Base-by-base conservation (phyloP, 2,329 filamentous ascomycete species). In the Westerdykella sp. region DNA sequence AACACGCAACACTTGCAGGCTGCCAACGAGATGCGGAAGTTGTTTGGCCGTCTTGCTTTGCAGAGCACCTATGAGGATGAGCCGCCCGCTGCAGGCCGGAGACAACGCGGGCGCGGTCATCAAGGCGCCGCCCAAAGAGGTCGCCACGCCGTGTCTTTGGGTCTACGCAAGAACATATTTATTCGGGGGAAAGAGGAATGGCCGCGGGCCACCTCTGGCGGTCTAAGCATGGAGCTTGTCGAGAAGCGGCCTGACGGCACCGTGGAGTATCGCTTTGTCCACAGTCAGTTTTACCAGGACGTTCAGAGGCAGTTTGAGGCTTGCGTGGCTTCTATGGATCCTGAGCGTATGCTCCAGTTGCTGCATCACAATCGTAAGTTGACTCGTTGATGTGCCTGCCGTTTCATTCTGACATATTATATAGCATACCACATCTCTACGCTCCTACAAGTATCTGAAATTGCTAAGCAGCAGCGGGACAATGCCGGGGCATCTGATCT, bases 381-480 rank as follows among this genome's bases (percentile, higher is more conserved):
- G 13, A 2, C 34, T 11, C 37, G 14, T n/a, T 37, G 23, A n/a
- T 12, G 16, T 37, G 16, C 28, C 2, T 11, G 25, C 13, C 13
- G 32, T 43, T 22, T 23, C 44, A 12, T 34, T 14, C 51, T 66
- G 49, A 66, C 39, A 9, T 36, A 41, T n/a, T 31, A 31, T 31
- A 31, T 46, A 79, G 77, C 91, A 3, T 97, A 96, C 64, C 90
- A 97, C 62, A 84, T 97, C 53, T 93, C 88, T 1, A 90, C 87
- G 2, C 77, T 97, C n/a, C 81, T 97, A 16, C 90, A 96, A 63
- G 89, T 95, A 22, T 94, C 87, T 48, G 87, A 88, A 62, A 85
- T 97, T 39, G 89, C 89, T 11, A 91, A 93, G 63, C 86, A 95
- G 53, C 88, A 96, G 60, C 81, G 88, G 41, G 93, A 97, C 60